Base-by-base conservation (phyloP, 495 filamentous ascomycete species). In the Cladorrhinum samala region DNA sequence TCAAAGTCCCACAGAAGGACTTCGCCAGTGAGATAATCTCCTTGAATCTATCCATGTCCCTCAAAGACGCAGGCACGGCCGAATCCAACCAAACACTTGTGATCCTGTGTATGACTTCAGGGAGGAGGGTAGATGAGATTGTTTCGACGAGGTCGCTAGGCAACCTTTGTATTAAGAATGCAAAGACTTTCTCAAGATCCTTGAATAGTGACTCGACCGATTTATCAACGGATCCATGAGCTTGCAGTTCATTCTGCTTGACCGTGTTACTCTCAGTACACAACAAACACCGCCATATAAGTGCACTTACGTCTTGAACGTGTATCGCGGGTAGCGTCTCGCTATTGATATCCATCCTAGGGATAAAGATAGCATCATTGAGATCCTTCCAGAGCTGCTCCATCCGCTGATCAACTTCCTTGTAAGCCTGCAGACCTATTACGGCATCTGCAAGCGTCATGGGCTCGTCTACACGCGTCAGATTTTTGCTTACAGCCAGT, bases 31-130 rank as follows among this genome's bases (percentile, higher is more conserved):
- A 69, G 9, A 94, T 74, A 1, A 82, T 75, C 1, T 72, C 68
- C 58, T 90, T 80, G 61, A 95, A 96, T 8, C 72, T 70, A 5
- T 75, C 69, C 59, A 96, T 78, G 13, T 83, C 84, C 20, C 76
- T 72, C 1, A 95, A 71, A 2, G 84, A 82, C 2, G 83, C 69
- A 2, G 93, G 92, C 16, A 98, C 83, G 0, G 82, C 77, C 23
- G 83, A 79, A 18, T 87, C 81, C 16, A 98, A 76, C 83, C 89
- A 94, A 2, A 72, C 73, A 8, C 77, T 74, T 44, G 88, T 86
- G 3, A 94, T 74, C 9, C 79, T 82, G 0, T 79, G 74, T 5
- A 83, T 76, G 14, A 95, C 65, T 52, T 69, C 72, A 1, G 86
- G 83, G 57, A 94, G 79, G 49, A 95, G 77, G 4, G 75, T 74